These are phyloP conservation scores for Erodium texanum DNA, from an alignment of 441 rosid species.

Conservation along the genomic window DNA sequence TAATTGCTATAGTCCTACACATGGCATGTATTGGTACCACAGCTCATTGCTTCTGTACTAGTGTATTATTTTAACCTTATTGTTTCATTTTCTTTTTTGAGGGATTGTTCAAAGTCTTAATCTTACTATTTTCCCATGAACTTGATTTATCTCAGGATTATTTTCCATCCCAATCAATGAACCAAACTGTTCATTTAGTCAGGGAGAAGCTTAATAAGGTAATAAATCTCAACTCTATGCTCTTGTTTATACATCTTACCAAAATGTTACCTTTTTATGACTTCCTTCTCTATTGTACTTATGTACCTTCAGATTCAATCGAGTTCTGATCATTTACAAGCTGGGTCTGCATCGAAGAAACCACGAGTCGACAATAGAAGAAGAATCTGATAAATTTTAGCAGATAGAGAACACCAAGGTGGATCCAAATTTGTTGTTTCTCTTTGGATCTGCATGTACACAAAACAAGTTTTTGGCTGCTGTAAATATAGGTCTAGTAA, in stretches of 20 bases:
- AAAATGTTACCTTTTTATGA: background rate
- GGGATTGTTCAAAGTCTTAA: background rate
- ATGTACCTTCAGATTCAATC: constrained; percentile 15
- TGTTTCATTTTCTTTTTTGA: background rate
- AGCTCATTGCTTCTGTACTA: background rate
- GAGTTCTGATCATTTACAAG: constrained; percentile 13
- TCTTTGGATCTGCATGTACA: background rate
- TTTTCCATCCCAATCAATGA: constrained; percentile 64
- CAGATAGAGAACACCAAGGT: background rate
- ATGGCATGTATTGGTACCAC: background rate
- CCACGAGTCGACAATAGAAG: constrained; percentile 14
- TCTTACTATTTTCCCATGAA: background rate
- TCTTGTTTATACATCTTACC: background rate
- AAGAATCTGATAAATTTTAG: constrained; percentile 14
- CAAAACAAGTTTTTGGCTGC: background rate
- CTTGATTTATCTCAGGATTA: constrained; percentile 45
- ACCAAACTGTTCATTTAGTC: constrained; percentile 52
- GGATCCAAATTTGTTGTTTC: background rate
- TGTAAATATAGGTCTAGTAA: background rate
- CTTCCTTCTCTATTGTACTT: background rate
- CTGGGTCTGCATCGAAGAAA: constrained; percentile 14
- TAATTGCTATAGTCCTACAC: background rate
- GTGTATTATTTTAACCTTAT: background rate
- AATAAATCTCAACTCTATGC: background rate
- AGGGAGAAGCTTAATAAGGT: constrained; percentile 80